Evolutionary conservation across 2,329 filamentous ascomycete species (phyloP), one percentile per base, ranked within the genome.

Genomic region (Iodosphaeria phyllophila): DNA sequence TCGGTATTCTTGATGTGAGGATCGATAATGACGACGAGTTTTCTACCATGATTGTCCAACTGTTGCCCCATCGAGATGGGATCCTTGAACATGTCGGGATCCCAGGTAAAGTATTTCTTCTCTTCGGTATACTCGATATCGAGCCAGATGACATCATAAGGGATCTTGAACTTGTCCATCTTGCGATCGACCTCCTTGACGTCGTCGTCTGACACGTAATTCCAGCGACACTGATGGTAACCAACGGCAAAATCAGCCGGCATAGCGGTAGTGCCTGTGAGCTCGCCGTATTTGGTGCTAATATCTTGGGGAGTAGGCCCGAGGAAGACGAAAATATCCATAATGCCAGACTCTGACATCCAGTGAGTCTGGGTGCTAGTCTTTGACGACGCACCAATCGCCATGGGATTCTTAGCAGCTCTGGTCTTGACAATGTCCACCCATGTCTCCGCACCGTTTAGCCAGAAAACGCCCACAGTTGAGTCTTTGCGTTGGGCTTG

Each of bases 71-170:
- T 98, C 24, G 68, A 66, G 24, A 77, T 66, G 0, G 89, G 84
- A 38, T 95, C 72, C 9, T 70, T 63, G 51, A 98, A 98, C 24
- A 74, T 89, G 42, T 92, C 64, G 12, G 73, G 66, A 41, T 98
- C 86, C 79, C 83, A 98, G 1, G 84, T 93, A 47, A 98, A 98
- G 57, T 98, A 98, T 54, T 92, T 91, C 53, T 89, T 86, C 48
- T 77, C 83, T 31, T 98, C 79, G 0, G 84, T 91, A 50, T 95
- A 98, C 53, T 98, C 89, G 36, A 98, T 80, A 41, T 98, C 89
- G 11, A 98, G 71, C 89, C 89, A 98, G 41, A 98, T 98, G 34
- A 95, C 79, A 50, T 98, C 89, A 54, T 95, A 98, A 0, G 89
- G 89, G 27, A 98, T 93, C 44, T 80, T 74, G 51, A 74, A 70